Evolutionary conservation across 108 stramenopile species (phyloP), one percentile per base, ranked within the genome.

Genomic region (Cyclostephanos invisitatus): DNA sequence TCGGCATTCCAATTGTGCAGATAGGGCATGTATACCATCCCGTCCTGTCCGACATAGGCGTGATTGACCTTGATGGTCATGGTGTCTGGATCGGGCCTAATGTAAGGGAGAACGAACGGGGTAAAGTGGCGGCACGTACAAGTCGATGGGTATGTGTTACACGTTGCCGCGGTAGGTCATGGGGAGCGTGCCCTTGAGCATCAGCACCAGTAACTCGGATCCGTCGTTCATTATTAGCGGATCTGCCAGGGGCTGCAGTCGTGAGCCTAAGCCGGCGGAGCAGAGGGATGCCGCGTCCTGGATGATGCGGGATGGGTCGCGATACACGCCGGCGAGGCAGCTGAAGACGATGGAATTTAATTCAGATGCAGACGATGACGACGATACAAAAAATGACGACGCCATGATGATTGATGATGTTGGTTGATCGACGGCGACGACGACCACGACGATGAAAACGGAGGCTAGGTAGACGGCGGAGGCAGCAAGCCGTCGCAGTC

Each of bases 91-190:
- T n/a, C 90, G 9, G 97, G 94, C 14, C 97, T 80, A 0, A 99
- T 93, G 77, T 78, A 85, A 75, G 20, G 98, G 98, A 5, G 96
- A 89, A 11, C 84, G 74, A n/a, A 63, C 57, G 15, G 97, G 97
- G 83, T 96, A 99, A 7, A 78, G 81, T 36, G 90, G 77, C 11
- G 96, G 91, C 21, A 99, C 53, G 65, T 90, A 97, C 10, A 98
- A 72, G 64, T 99, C 97, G 12, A 99, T 92, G 37, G 97, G 90
- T 5, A 97, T 73, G 62, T 97, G 94, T 76, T 99, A 99, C 17
- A 83, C 87, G 8, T 72, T 66, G 5, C 94, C 96, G 5, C 90
- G 64, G 82, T 88, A 98, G 2, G 76, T 77, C 61, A 97, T 99
- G 40, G 93, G 87, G 4, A 99, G 81, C 10, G 98, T 99, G 27